Conservation (phyloP, 139 green algal species). For the Prasinococcaceae sp. region DNA sequence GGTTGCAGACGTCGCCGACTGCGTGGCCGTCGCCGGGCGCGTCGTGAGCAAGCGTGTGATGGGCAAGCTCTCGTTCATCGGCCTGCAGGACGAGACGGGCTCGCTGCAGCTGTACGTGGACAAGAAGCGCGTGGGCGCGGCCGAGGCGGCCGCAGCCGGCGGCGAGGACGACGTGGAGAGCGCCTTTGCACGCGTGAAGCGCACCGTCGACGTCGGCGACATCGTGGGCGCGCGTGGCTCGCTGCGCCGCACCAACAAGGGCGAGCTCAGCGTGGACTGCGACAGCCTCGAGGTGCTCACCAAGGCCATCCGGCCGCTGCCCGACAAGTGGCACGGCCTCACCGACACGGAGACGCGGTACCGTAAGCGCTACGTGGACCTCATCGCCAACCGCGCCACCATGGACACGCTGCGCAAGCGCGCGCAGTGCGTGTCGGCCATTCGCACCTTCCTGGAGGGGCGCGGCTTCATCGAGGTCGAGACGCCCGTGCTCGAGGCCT, state of each 20-base stretch:
- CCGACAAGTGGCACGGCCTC: constrained; percentile 96
- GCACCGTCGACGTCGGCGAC: constrained; percentile 73
- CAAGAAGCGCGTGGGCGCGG: constrained; percentile 29
- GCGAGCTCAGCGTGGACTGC: constrained; percentile 62
- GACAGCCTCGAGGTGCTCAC: constrained; percentile 56
- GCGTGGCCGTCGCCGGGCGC: constrained; percentile 58
- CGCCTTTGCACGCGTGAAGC: constrained; percentile 57
- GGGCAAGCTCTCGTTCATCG: constrained; percentile 94
- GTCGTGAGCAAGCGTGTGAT: constrained; percentile 78
- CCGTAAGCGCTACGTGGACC: constrained; percentile 79
- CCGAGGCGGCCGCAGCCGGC: neutral
- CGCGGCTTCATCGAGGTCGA: constrained; percentile 57
- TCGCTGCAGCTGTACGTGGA: constrained; percentile 84
- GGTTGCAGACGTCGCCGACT: constrained; percentile 1
- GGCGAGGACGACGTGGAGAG: neutral
- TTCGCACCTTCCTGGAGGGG: constrained; percentile 70
- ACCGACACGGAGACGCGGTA: constrained; percentile 90
- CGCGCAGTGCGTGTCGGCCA: constrained; percentile 45
- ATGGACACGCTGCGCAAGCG: constrained; percentile 58
- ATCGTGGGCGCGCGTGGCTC: constrained; percentile 60
- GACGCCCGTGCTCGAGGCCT: constrained; percentile 40
- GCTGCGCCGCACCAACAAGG: constrained; percentile 86
- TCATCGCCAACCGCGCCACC: constrained; percentile 81
- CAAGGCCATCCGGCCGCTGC: constrained; percentile 86
- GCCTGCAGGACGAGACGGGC: constrained; percentile 65